A percentile compares a stretch with the other conserved stretches of the same genome.
Evolutionary conservation across 2,329 filamentous ascomycete species (phyloP).

Genomic region (Aspergillus proliferans): DNA sequence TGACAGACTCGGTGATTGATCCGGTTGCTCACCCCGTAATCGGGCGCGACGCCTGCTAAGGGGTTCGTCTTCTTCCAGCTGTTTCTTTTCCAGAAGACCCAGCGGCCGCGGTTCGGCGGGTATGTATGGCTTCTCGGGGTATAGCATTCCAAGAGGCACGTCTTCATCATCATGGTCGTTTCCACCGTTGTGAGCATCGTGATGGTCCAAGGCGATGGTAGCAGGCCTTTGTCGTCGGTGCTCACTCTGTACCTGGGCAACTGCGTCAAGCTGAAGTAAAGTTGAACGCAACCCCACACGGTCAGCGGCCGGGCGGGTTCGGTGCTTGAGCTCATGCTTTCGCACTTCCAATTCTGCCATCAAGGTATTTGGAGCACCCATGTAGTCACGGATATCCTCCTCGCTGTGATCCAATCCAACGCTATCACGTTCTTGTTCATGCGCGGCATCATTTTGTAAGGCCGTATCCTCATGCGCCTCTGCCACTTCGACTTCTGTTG

Average conservation of each 20-base stretch:
- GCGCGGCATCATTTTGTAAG: slow-evolving; percentile 9
- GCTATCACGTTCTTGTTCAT: slow-evolving; percentile 14
- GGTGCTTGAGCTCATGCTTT: slow-evolving; percentile 78
- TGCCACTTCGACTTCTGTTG: slow-evolving; percentile 15
- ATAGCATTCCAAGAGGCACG: slow-evolving; percentile 78
- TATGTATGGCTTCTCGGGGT: slow-evolving; percentile 42
- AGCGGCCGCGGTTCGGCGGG: slow-evolving; percentile 34
- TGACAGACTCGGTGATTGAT: slow-evolving; percentile 24
- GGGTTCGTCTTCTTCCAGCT: slow-evolving; percentile 89
- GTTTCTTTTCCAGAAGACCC: slow-evolving; percentile 58
- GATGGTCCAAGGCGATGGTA: slow-evolving; percentile 80
- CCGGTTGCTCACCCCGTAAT: slow-evolving; percentile 55
- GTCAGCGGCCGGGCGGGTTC: slow-evolving; percentile 63
- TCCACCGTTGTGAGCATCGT: slow-evolving; percentile 29
- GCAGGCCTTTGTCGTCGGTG: slow-evolving; percentile 65
- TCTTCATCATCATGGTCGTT: slow-evolving; percentile 67
- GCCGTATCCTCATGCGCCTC: slow-evolving; percentile 15
- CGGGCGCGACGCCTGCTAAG: slow-evolving; percentile 70
- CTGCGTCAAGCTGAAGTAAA: slow-evolving; percentile 80
- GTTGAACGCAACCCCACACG: slow-evolving; percentile 86
- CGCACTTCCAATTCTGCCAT: slow-evolving; percentile 87
- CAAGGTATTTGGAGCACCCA: slow-evolving; percentile 78
- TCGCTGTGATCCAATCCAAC: slow-evolving; percentile 36
- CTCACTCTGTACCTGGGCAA: slow-evolving; percentile 75
- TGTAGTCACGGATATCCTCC: slow-evolving; percentile 42